Evolutionary conservation across 2,329 filamentous ascomycete species (phyloP), one percentile per base, ranked within the genome.

Genomic region (Xylaria sp.): DNA sequence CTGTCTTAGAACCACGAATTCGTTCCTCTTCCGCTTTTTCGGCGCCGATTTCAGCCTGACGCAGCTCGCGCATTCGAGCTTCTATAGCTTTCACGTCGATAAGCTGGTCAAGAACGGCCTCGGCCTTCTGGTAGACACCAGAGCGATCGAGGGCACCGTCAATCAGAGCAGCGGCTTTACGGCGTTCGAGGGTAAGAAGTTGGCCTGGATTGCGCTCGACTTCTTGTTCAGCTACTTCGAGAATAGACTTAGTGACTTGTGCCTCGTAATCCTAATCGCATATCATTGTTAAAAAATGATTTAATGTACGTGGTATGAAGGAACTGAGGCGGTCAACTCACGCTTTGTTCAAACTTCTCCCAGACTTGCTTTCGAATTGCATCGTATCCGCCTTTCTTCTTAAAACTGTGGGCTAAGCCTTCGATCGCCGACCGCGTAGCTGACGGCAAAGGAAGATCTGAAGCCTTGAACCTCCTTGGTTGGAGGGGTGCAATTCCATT

Each of bases 361-460:
- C 92, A 93, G 12, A 93, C 86, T 74, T 92, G 87, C 78, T 93
- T 94, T 69, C 92, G 89, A 71, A 94, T 87, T 16, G 86, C 83
- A 80, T 96, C 93, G 77, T 94, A 96, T 66, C 92, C 91, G 69
- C 93, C 93, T 80, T 93, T 93, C 82, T 94, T 95, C 81, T 94
- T 94, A 82, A 94, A 95, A 12, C 87, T 91, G 77, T 93, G 90
- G n/a, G 92, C 88, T 25, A 95, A 86, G 18, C 86, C 87, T 74
- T 94, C 92, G 65, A 95, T 93, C 1, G 91, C 90, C 1, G 87
- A 86, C 71, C 91, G 86, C 61, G 93, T 92, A n/a, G 89, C 86
- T 2, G 90, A 91, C 5, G 91, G 87, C 23, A 94, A 82, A 1
- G 92, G 92, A 21, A 95, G 84, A 74, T 95, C 92, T 0, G 90